These are phyloP conservation scores for Auriscalpium microsporum DNA, from an alignment of 768 basidiomycete genomes.

Conservation along the genomic window DNA sequence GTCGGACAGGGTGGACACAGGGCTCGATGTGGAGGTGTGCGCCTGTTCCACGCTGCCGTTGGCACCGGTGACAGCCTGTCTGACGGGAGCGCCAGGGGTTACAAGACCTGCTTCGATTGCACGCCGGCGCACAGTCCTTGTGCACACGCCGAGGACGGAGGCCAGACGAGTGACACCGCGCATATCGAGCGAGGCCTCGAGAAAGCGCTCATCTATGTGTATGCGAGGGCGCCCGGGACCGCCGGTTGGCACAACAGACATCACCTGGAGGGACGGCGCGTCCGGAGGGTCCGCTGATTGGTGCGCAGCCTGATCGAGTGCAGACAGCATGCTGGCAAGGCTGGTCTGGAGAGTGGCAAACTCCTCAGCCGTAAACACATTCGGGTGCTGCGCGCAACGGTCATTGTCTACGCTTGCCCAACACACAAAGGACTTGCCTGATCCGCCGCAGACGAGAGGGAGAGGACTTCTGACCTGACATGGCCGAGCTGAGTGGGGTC, in stretches of 20 bases:
- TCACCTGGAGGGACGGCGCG: background rate
- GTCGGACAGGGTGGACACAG: conserved; percentile 4
- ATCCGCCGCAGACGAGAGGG: no score
- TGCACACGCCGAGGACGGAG: conserved; percentile 1
- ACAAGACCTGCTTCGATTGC: conserved; percentile 13
- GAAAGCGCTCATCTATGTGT: conserved; percentile 21
- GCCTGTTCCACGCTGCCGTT: no score
- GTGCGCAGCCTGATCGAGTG: background rate
- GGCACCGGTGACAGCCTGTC: no score
- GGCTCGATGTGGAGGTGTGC: background rate
- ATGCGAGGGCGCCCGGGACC: conserved; percentile 20
- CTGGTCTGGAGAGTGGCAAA: background rate
- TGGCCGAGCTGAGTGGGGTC: background rate
- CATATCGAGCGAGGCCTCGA: conserved; percentile 16
- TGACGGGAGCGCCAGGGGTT: background rate
- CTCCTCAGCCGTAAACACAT: background rate
- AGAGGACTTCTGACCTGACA: background rate
- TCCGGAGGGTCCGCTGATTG: background rate
- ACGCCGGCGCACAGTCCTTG: conserved; percentile 15
- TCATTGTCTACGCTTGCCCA: background rate
- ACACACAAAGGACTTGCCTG: no score
- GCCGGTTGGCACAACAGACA: conserved; percentile 4
- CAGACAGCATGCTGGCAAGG: background rate
- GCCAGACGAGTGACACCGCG: conserved; percentile 16
- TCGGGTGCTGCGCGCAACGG: background rate